phyloP scores from a whole-genome alignment of 768 basidiomycete species.

The Trametes villosa region DNA sequence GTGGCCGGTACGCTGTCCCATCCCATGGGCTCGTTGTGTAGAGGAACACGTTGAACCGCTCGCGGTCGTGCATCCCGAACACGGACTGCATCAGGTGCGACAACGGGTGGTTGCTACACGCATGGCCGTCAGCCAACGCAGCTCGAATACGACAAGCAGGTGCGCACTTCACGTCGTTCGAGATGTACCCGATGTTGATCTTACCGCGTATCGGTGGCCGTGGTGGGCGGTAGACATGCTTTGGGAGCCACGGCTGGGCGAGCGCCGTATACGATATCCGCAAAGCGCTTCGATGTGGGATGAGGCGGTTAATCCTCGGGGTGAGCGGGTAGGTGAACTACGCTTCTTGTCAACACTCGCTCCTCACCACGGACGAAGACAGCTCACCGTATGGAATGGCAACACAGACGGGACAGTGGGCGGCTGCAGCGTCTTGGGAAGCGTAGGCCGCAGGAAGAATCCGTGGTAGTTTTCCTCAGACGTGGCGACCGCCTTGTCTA shows the following conservation, averaged over 20 bases:
- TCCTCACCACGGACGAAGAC: neutral
- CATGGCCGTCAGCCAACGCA: neutral
- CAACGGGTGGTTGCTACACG: conserved; percentile 52
- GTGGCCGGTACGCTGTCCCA: conserved; percentile 45
- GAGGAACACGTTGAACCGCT: conserved; percentile 46
- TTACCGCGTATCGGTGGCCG: conserved; percentile 44
- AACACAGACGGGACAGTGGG: conserved; percentile 46
- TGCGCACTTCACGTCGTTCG: conserved; percentile 50
- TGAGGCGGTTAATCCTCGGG: conserved; percentile 46
- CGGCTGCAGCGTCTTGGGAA: conserved; percentile 32
- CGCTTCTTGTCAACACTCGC: neutral
- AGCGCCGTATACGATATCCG: conserved; percentile 48
- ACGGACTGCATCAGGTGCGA: conserved; percentile 57
- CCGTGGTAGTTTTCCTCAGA: conserved; percentile 12
- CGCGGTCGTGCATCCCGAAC: conserved; percentile 47
- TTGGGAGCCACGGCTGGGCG: conserved; percentile 46
- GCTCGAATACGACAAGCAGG: neutral
- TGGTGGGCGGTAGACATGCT: conserved; percentile 44
- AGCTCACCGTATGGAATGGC: conserved; percentile 52
- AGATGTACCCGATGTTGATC: conserved; percentile 54
- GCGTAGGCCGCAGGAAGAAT: conserved; percentile 25
- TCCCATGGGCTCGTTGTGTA: conserved; percentile 56
- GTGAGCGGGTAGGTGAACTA: conserved; percentile 53
- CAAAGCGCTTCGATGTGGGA: conserved; percentile 52
- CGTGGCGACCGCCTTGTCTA: conserved; percentile 21